A percentile compares a stretch with the other conserved stretches of the same genome.
These are phyloP conservation scores for Onygena corvina DNA, from an alignment of 2,329 filamentous ascomycete genomes.

Conservation along the genomic window DNA sequence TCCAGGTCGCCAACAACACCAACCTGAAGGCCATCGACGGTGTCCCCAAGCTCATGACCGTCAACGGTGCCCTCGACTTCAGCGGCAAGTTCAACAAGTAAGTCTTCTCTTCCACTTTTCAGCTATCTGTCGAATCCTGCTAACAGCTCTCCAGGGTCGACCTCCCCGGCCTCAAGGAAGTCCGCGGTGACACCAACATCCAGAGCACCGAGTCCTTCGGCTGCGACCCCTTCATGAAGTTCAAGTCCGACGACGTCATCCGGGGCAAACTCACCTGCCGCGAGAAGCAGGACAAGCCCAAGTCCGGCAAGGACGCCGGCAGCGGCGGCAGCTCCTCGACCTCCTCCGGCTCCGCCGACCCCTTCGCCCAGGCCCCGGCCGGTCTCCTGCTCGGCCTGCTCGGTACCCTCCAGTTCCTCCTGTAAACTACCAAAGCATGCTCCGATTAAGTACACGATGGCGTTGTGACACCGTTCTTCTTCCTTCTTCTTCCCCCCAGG, in stretches of 20 bases:
- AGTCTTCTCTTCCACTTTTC: not conserved
- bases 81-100: conserved; percentile 73
- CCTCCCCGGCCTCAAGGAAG: conserved; percentile 54
- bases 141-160: conserved; percentile 45
- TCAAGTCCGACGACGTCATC: conserved; percentile 34
- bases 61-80: conserved; percentile 73
- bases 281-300: conserved; percentile 27
- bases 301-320: conserved; percentile 24
- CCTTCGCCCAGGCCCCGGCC: conserved; percentile 14
- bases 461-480: conserved; percentile 1
- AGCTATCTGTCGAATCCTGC: not conserved
- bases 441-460: conserved; percentile 5
- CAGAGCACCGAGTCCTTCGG: conserved; percentile 53
- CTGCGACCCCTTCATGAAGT: conserved; percentile 40
- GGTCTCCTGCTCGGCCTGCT: not conserved
- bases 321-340: conserved; percentile 19
- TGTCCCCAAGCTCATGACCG: conserved; percentile 55
- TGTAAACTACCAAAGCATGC: conserved; percentile 6
- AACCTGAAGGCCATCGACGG: conserved; percentile 51
- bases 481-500: not conserved
- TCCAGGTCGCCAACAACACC: conserved; percentile 86
- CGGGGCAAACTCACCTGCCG: conserved; percentile 39
- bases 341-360: conserved; percentile 22
- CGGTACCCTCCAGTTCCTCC: conserved; percentile 6
- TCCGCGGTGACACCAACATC: conserved; percentile 60